Percentiles rank a stretch among this genome's conserved stretches.
phyloP scores from a whole-genome alignment of 1,139 yeast species.

The Debaryomyces udenii region DNA sequence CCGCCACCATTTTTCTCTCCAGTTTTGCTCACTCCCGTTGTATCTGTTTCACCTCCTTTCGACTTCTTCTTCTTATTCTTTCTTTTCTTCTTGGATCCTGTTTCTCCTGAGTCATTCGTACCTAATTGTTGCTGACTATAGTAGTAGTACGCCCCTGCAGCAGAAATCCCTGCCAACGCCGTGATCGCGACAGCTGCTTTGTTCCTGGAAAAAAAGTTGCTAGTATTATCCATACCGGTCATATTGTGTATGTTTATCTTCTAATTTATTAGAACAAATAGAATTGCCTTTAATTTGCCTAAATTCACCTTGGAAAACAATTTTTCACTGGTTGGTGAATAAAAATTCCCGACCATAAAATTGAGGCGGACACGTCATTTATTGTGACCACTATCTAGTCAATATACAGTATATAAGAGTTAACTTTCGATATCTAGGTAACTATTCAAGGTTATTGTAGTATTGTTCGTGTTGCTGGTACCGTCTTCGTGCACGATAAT shows the following conservation, averaged over 20 bases:
- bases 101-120: constrained; percentile 18
- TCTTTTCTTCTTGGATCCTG: constrained; percentile 33
- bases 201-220: constrained; percentile 54
- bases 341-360: constrained; percentile 11
- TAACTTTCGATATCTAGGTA: neutral
- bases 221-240: constrained; percentile 20
- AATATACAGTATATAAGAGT: constrained; percentile 1
- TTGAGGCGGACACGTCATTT: constrained; percentile 1
- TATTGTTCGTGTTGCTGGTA: constrained; percentile 43
- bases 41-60: constrained; percentile 21
- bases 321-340: constrained; percentile 24
- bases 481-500: constrained; percentile 35
- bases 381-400: constrained; percentile 9
- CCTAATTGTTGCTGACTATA: constrained; percentile 37
- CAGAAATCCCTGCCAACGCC: constrained; percentile 63
- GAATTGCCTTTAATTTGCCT: constrained; percentile 7
- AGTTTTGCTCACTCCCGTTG: constrained; percentile 18
- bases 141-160: constrained; percentile 63
- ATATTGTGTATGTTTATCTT: constrained; percentile 7
- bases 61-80: constrained; percentile 41
- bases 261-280: constrained; percentile 5
- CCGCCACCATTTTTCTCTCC: constrained; percentile 17
- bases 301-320: constrained; percentile 11
- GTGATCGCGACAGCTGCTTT: constrained; percentile 61
- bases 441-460: constrained; percentile 27